Evolutionary conservation across 2,329 filamentous ascomycete species (phyloP).

Genomic region (Phialemoniopsis sp.): DNA sequence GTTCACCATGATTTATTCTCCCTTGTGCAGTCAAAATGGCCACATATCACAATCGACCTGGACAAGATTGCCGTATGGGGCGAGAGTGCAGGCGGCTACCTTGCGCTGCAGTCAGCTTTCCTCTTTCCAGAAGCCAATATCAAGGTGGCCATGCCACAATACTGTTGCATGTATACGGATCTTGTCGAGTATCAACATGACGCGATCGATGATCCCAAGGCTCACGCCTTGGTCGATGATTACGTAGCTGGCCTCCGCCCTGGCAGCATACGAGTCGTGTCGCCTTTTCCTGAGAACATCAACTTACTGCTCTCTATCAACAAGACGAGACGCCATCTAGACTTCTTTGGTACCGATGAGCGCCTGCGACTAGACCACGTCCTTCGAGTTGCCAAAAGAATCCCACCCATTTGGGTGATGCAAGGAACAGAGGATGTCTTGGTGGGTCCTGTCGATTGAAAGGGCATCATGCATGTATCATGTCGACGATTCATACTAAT

Average conservation of each 20-base stretch:
- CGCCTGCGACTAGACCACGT: conserved; percentile 8
- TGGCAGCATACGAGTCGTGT: conserved; percentile 2
- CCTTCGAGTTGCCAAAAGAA: conserved; percentile 5
- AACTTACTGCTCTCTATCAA: conserved; percentile 3
- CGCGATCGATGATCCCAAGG: neutral
- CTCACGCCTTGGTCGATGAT: conserved; percentile 4
- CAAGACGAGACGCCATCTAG: conserved; percentile 3
- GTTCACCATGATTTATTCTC: conserved; percentile 14
- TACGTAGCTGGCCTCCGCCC: conserved; percentile 3
- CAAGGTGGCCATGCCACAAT: conserved; percentile 11
- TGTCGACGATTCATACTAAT: neutral
- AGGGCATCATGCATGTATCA: neutral
- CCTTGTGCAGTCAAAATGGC: neutral
- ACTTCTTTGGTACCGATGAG: conserved; percentile 10
- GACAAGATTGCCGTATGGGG: conserved; percentile 8
- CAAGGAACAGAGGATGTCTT: conserved; percentile 12
- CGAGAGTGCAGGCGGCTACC: conserved; percentile 16
- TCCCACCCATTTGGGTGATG: conserved; percentile 11
- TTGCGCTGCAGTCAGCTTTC: conserved; percentile 15
- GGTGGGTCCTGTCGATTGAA: conserved; percentile 2
- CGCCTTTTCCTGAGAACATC: conserved; percentile 7
- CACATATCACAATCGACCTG: conserved; percentile 8
- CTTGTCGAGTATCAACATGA: conserved; percentile 2
- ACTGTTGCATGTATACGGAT: conserved; percentile 11
- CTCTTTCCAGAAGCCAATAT: conserved; percentile 10